Percentiles rank a stretch among this genome's conserved stretches.
Evolutionary conservation across 2,329 filamentous ascomycete genomes (phyloP).

Genomic region (Nemania sp.): DNA sequence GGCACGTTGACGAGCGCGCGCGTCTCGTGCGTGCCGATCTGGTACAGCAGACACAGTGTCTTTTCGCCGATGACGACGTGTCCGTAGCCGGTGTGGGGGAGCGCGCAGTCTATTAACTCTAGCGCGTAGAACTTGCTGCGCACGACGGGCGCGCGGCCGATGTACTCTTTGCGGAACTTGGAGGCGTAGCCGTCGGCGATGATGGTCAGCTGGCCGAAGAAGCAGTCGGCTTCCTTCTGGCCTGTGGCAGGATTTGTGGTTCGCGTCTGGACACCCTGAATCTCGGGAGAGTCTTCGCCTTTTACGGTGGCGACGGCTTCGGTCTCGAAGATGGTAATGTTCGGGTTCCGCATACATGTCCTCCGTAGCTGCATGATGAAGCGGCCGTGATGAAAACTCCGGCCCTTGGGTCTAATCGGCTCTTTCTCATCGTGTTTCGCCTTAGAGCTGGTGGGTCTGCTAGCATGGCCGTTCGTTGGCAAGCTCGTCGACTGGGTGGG

Average conservation of each 20-base stretch:
- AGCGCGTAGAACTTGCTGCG: constrained; percentile 91
- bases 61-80: constrained; percentile 84
- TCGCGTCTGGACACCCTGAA: constrained; percentile 79
- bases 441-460: constrained; percentile 38
- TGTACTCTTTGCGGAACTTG: constrained; percentile 83
- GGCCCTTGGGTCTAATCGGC: constrained; percentile 63
- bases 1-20: constrained; percentile 88
- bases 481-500: constrained; percentile 7
- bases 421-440: constrained; percentile 35
- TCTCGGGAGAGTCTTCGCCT: constrained; percentile 67
- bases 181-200: constrained; percentile 91
- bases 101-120: constrained; percentile 83
- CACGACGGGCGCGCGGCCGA: constrained; percentile 67
- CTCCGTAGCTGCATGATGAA: constrained; percentile 83
- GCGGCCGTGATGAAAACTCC: constrained; percentile 89
- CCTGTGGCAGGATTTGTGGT: constrained; percentile 63
- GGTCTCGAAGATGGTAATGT: constrained; percentile 90
- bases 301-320: constrained; percentile 78
- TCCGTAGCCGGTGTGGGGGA: constrained; percentile 76
- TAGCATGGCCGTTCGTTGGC: constrained; percentile 27
- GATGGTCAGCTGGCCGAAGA: constrained; percentile 86
- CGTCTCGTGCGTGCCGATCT: constrained; percentile 95
- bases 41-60: constrained; percentile 84
- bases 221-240: constrained; percentile 68
- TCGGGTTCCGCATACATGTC: constrained; percentile 73